phyloP scores from a whole-genome alignment of 2,329 filamentous ascomycete genomes.

The Zymoseptoria tritici region DNA sequence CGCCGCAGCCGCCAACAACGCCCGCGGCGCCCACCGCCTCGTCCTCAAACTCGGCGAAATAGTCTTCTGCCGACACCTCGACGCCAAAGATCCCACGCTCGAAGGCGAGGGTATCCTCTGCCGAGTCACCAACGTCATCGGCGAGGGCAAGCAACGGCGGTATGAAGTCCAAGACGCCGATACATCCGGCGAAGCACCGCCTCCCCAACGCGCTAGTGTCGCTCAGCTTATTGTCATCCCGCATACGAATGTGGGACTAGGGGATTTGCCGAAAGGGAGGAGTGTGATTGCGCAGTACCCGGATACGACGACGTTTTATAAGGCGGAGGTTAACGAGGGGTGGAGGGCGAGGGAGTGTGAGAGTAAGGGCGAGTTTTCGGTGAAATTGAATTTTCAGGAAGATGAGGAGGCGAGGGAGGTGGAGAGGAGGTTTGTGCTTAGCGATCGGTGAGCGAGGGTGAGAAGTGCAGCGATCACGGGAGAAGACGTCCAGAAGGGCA shows the following conservation, averaged over 20 bases:
- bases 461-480: too few relatives aligned
- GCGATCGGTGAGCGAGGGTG: constrained; percentile 25
- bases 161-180: constrained; percentile 48
- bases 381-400: constrained; percentile 42
- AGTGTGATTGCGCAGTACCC: constrained; percentile 46
- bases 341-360: constrained; percentile 31
- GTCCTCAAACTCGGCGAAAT: constrained; percentile 37
- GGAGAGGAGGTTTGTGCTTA: constrained; percentile 44
- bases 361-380: constrained; percentile 27
- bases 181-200: constrained; percentile 23
- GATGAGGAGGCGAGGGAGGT: constrained; percentile 44
- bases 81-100: constrained; percentile 25
- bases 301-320: constrained; percentile 48
- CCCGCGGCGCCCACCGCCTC: constrained; percentile 23
- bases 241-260: constrained; percentile 33
- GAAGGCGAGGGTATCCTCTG: constrained; percentile 48
- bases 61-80: constrained; percentile 44
- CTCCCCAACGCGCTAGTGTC: constrained; percentile 37
- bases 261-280: constrained; percentile 35
- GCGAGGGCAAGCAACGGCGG: constrained; percentile 46
- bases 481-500: too few relatives aligned
- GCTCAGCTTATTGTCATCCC: constrained; percentile 42
- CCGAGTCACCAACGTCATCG: constrained; percentile 44
- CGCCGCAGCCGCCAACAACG: constrained; percentile 1
- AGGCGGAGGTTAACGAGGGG: constrained; percentile 40